Evolutionary conservation across 176 grass and related monocot genomes (phyloP).

Genomic region (Oryza australiensis): DNA sequence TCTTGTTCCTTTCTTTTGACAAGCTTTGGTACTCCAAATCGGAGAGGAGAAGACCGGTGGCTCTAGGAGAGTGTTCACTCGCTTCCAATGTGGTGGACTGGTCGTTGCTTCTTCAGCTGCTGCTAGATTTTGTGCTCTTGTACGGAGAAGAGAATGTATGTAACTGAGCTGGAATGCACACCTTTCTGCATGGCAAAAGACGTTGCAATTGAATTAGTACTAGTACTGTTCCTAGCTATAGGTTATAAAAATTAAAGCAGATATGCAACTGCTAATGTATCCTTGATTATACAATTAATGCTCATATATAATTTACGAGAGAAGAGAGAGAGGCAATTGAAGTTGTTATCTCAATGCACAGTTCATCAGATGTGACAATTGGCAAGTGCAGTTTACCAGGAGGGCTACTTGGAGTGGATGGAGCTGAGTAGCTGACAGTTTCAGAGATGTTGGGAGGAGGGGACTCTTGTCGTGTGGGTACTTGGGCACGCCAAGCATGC

Average conservation of each 20-base stretch:
- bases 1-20: slow-evolving; percentile 45
- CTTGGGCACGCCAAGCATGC: slow-evolving; percentile 26
- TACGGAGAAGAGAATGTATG: slow-evolving; percentile 20
- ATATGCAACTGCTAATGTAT: neutral
- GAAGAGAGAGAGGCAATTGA: neutral
- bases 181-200: slow-evolving; percentile 12
- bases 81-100: slow-evolving; percentile 10
- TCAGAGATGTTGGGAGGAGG: slow-evolving; percentile 7
- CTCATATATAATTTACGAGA: neutral
- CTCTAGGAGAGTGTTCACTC: slow-evolving; percentile 1
- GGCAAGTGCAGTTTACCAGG: neutral
- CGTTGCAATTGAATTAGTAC: neutral
- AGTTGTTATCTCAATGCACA: neutral
- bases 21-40: slow-evolving; percentile 32
- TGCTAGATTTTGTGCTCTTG: slow-evolving; percentile 45
- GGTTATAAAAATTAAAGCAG: neutral
- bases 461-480: slow-evolving; percentile 17
- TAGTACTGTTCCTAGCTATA: neutral
- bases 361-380: slow-evolving; percentile 4
- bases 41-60: neutral
- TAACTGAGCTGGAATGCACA: slow-evolving; percentile 19
- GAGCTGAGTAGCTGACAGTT: slow-evolving; percentile 1
- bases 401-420: neutral
- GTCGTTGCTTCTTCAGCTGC: slow-evolving; percentile 31
- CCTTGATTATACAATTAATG: neutral